phyloP scores from a whole-genome alignment of 257 asterid genomes.

The Solanum pimpinellifolium region DNA sequence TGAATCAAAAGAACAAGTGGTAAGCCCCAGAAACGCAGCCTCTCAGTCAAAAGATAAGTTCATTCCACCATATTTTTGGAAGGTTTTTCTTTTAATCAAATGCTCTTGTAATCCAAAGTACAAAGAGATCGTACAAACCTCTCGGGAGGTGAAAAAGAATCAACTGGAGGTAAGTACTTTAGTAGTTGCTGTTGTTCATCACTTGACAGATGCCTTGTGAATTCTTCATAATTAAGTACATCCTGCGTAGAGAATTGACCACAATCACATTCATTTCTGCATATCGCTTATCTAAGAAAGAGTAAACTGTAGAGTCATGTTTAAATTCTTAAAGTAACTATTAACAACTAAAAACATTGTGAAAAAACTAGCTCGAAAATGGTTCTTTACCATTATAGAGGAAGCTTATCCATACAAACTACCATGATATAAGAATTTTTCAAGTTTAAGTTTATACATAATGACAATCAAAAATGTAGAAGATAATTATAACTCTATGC shows the following conservation, averaged over 20 bases:
- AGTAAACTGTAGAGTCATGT: background rate
- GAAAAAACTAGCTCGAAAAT: background rate
- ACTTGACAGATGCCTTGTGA: slow-evolving; percentile 30
- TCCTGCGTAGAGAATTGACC: slow-evolving; percentile 32
- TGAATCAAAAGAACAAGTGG: background rate
- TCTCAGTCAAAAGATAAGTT: background rate
- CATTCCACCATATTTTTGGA: background rate
- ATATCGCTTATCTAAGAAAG: background rate
- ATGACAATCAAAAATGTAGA: background rate
- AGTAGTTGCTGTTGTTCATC: slow-evolving; percentile 58
- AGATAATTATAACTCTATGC: background rate
- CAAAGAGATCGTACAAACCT: slow-evolving; percentile 28
- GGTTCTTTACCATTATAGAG: background rate
- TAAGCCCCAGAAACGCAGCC: background rate
- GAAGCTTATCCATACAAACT: background rate
- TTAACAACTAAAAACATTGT: background rate
- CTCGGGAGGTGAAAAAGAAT: slow-evolving; percentile 31
- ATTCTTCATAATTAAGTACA: slow-evolving; percentile 40
- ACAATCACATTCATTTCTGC: background rate
- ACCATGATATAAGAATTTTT: background rate
- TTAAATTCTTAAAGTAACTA: background rate
- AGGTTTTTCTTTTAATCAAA: background rate
- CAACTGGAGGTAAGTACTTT: slow-evolving; percentile 51
- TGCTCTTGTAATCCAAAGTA: background rate
- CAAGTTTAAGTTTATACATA: background rate